Evolutionary conservation across 1,284 basidiomycete genomes (phyloP).

Genomic region (Hortiboletus rubellus): DNA sequence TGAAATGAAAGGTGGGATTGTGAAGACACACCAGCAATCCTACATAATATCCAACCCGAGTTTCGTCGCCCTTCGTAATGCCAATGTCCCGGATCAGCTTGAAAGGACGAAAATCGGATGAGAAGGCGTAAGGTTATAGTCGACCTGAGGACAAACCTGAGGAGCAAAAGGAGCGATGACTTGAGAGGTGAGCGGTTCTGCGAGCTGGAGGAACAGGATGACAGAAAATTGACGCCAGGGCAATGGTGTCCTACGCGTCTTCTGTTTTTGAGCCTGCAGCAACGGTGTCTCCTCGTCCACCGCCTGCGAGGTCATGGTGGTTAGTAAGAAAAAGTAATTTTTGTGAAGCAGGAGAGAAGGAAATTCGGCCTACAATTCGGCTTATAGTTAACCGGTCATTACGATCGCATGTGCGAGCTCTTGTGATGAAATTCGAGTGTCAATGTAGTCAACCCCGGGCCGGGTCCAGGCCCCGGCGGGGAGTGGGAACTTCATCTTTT

Average conservation of each 20-base stretch:
- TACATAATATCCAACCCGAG: conserved; percentile 55
- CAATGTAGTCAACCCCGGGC: no score
- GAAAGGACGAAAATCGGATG: neutral
- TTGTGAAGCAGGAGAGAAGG: neutral
- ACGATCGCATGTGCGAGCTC: neutral
- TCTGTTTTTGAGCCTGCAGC: conserved; percentile 34
- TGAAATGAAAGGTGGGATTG: neutral
- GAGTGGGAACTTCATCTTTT: no score
- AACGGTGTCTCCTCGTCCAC: conserved; percentile 55
- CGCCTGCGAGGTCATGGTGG: conserved; percentile 36
- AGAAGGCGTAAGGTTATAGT: conserved; percentile 24
- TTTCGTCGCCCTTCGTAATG: conserved; percentile 61
- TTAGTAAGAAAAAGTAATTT: conserved; percentile 17
- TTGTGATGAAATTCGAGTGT: no score
- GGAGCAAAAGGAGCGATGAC: conserved; percentile 54
- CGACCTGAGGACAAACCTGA: conserved; percentile 29
- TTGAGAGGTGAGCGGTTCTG: conserved; percentile 55
- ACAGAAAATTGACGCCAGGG: conserved; percentile 37
- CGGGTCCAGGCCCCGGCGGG: no score
- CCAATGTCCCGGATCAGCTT: conserved; percentile 63
- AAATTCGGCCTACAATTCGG: no score
- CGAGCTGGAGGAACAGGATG: conserved; percentile 40
- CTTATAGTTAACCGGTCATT: neutral
- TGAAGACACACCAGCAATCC: conserved; percentile 49
- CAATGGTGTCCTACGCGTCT: conserved; percentile 32